Evolutionary conservation across 2,329 filamentous ascomycete species (phyloP), one percentile per base, ranked within the genome.

Genomic region (Macroventuria anomochaeta): DNA sequence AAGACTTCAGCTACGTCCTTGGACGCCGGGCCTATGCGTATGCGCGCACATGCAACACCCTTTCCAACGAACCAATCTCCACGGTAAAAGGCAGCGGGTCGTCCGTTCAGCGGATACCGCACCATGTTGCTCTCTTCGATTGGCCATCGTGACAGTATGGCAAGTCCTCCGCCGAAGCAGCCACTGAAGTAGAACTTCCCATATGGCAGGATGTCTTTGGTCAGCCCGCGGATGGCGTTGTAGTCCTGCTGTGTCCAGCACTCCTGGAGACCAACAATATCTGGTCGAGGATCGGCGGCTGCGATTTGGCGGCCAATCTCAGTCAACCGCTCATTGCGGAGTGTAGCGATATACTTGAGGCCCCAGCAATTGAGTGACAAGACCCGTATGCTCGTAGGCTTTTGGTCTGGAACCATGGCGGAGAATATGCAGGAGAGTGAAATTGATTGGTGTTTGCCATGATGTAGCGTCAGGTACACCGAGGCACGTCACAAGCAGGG

Each of bases 21-120:
- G 37, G 75, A 72, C 1, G 77, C 82, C 0, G 83, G 78, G 0
- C 90, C 90, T 62, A 89, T 88, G 3, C 89, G 81, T 63, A 97
- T 88, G 58, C 84, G 84, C 2, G 93, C 93, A 69, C 85, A 89
- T 6, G 93, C 95, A 34, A 97, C 87, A 13, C 95, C 95, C 73
- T 97, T 97, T 0, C 95, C 95, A 8, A 97, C 93, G 70, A 87
- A 97, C 91, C 93, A 97, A 75, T 97, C 93, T 10, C 95, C 95
- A 55, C 93, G 83, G 77, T 89, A 97, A 76, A 97, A 96, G 4
- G 93, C 93, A 8, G 92, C 93, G 5, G 95, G 95, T 15, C 93
- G 85, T 15, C 95, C 95, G 73, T 96, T 97, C 46, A 99, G 82
- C n/a, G 91, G 86, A 72, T 97, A 99, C 3, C 81, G 82, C 62